Evolutionary conservation across 164 flowering plant genomes (phyloP), one percentile per base, ranked within the genome.

Genomic region (Piper betle): DNA sequence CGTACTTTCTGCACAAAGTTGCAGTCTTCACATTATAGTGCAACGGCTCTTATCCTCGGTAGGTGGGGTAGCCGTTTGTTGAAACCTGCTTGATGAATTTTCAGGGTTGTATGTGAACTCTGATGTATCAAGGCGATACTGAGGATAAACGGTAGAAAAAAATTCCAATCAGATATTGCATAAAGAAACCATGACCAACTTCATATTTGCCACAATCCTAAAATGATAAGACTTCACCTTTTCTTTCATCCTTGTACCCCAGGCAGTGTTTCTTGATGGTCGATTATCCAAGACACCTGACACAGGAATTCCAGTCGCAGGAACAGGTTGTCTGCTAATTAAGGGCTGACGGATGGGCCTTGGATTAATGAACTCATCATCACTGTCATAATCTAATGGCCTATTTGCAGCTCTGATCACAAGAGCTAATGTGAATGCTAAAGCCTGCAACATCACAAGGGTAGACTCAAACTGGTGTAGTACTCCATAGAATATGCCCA

Each of bases 241-340:
- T 77, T 89, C 96, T 68, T 89, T 77, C 94, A 87, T 82, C 10
- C 96, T 82, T 64, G 85, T 59, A 73, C 96, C 87, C 96, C 96
- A 89, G 60, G 94, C 89, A 79, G 85, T 94, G 66, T 69, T 86
- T 75, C 96, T 82, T 70, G 71, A 70, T 1, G 82, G 79, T 13
- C 88, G 86, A 58, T 80, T 80, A 72, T 89, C 96, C 59, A 77
- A 71, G 52, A 77, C 13, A 6, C 78, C 82, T 69, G 86, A 66
- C 58, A 71, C 89, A 62, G 94, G 86, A 20, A 74, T 79, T 57
- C 91, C 91, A 56, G 91, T 65, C 13, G 81, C 82, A 19, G 88
- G 83, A 72, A 37, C 74, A 39, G 84, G 67, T 63, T 77, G 80
- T 67, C 85, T 71, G 68, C 66, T 77, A 66, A 86, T 68, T 73